Percentiles rank a stretch among this genome's conserved stretches.
These are phyloP conservation scores for Neofusicoccum laricinum DNA, from an alignment of 2,329 filamentous ascomycete genomes.

Conservation along the genomic window DNA sequence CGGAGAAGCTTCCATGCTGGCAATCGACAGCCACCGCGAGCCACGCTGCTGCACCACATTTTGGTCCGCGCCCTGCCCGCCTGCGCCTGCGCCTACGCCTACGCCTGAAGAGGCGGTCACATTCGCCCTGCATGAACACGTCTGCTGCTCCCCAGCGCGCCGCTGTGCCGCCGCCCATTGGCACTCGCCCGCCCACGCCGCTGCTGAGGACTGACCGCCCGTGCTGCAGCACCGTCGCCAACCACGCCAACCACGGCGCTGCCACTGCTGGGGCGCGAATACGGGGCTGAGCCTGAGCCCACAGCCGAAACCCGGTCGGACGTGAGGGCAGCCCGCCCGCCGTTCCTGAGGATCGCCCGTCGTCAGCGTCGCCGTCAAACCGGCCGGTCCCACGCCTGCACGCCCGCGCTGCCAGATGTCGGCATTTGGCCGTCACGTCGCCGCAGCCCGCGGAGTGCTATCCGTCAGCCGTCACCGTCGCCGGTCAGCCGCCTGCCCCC, in stretches of 20 bases:
- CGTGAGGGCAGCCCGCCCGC: background rate
- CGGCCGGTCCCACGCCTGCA: background rate
- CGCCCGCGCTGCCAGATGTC: too few relatives aligned
- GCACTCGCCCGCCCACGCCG: background rate
- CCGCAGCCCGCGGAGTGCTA: background rate
- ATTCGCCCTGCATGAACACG: slow-evolving; percentile 14
- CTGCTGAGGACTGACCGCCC: background rate
- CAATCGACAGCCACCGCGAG: background rate
- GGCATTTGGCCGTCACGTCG: background rate
- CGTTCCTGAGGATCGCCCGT: slow-evolving; percentile 10
- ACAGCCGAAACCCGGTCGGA: background rate
- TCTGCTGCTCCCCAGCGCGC: too few relatives aligned
- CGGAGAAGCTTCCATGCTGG: slow-evolving; percentile 9
- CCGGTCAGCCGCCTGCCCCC: background rate
- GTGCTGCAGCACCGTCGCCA: background rate
- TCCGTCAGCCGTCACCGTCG: background rate
- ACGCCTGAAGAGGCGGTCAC: slow-evolving; percentile 9
- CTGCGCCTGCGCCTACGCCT: background rate
- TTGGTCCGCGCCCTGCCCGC: background rate
- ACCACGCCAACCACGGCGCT: too few relatives aligned
- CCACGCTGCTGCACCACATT: background rate
- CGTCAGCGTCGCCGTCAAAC: background rate
- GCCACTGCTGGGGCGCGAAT: background rate
- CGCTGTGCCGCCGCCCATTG: background rate
- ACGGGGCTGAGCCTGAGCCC: background rate